Evolutionary conservation across 306 rosid species (phyloP), one percentile per base, ranked within the genome.

Genomic region (Acacia acuminata): DNA sequence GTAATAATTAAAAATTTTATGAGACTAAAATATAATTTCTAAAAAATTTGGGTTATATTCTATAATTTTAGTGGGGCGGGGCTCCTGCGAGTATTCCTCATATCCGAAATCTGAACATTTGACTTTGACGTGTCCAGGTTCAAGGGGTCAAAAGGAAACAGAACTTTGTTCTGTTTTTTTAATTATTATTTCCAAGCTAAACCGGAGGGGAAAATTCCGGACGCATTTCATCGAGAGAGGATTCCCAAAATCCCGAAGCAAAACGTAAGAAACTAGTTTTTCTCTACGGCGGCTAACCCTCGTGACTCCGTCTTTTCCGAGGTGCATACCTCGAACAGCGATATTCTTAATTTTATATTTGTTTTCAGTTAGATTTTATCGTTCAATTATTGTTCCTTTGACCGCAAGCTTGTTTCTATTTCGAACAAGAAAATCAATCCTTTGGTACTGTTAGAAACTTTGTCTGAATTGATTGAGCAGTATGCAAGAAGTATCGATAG

Each of bases 371-470:
- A 16, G 68, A 58, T 44, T 61, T 67, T 50, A 24, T 77, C 55
- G 20, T 20, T 67, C 36, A 63, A 36, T 85, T 75, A 32, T 82
- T 48, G 82, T 87, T 87, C 56, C 92, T 87, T 88, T 81, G 10
- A 30, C 82, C 64, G 42, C 93, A 86, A 85, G 91, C 34, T 24
- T 47, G 43, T 7, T 70, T 6, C 55, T 34, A 8, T 10, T n/a
- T n/a, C 25, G 15, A 27, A 38, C 55, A n/a, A 71, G 40, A 36
- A 27, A 80, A 42, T 82, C 19, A 64, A 44, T n/a, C 8, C 27
- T 27, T 36, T 47, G 12, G 30, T 9, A 16, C 77, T 13, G 30
- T 76, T 45, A 14, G 40, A 75, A 30, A 66, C 50, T 44, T 84
- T 30, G 80, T 75, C 84, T 72, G 77, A 77, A 68, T 50, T 44